Evolutionary conservation across 768 basidiomycete species (phyloP).

Genomic region (Psilocybe subaeruginosa): DNA sequence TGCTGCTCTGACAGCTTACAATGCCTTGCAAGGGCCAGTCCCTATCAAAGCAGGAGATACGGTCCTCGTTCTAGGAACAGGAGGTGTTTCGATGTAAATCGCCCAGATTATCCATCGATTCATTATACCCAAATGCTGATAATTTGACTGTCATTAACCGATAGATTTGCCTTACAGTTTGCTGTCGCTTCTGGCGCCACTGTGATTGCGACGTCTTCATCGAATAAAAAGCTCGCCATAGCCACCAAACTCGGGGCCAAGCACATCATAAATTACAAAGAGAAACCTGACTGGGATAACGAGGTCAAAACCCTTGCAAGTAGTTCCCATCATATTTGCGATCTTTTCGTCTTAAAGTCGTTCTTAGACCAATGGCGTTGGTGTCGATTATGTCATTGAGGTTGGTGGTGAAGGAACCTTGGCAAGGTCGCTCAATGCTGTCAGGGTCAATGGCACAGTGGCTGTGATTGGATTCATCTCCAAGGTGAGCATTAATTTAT

Average conservation of each 20-base stretch:
- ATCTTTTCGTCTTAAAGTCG: not conserved
- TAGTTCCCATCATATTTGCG: not conserved
- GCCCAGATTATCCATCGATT: not conserved
- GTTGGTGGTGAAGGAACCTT: slow-evolving; percentile 60
- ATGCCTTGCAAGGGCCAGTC: slow-evolving; percentile 48
- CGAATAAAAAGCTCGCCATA: slow-evolving; percentile 61
- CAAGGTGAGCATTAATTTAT: slow-evolving; percentile 17
- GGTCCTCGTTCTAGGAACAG: slow-evolving; percentile 62
- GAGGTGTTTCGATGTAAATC: slow-evolving; percentile 55
- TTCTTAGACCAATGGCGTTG: slow-evolving; percentile 36
- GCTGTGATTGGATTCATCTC: slow-evolving; percentile 54
- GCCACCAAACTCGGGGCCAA: slow-evolving; percentile 56
- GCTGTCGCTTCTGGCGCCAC: slow-evolving; percentile 64
- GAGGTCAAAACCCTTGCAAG: slow-evolving; percentile 48
- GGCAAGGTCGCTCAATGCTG: slow-evolving; percentile 39
- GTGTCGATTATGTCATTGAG: slow-evolving; percentile 43
- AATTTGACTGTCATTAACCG: not conserved
- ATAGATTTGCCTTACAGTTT: slow-evolving; percentile 58
- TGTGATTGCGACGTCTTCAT: slow-evolving; percentile 70
- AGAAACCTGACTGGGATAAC: slow-evolving; percentile 58
- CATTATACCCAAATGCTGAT: not conserved
- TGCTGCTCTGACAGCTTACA: slow-evolving; percentile 69
- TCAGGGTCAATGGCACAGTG: slow-evolving; percentile 44
- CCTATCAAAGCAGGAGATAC: slow-evolving; percentile 61
- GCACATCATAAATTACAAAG: slow-evolving; percentile 65